Base-by-base conservation (phyloP, 2,329 filamentous ascomycete genomes). In the Mycosphaerella sp. region DNA sequence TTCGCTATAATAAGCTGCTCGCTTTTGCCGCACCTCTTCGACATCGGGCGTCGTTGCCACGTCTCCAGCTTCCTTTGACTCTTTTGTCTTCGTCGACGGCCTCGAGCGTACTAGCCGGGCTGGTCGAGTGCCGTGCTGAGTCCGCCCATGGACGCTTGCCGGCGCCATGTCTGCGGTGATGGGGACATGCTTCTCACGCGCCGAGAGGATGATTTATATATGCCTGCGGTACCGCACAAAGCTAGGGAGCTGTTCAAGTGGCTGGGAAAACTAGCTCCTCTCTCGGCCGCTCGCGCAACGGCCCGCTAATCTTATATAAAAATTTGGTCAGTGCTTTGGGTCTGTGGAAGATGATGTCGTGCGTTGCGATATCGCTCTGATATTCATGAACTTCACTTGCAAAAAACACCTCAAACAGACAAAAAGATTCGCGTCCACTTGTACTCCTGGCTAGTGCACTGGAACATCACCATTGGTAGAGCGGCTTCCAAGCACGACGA, bases 11-110 rank as follows among this genome's bases (percentile, higher is more conserved):
- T 75, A 75, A 4, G 68, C 67, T 31, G 67, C 66, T 59, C 73
- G 57, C 51, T 66, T 66, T 32, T 64, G 65, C 49, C 72, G 61
- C 46, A 74, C 56, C 48, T 74, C 72, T 48, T 73, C 69, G 39
- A 74, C 55, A 55, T 74, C 72, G 23, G 71, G 60, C 57, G 71
- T 58, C 52, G 57, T 55, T 41, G 56, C 54, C 31, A 48, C 55
- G n/a, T 54, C 53, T 17, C 54, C 59, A n/a, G 57, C 55, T 21
- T 45, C 40, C 3, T 11, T 46, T n/a, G 48, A 39, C 42, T 58
- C 53, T 40, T 51, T 59, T 42, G 54, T 53, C 29, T 46, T 44
- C 44, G 43, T 59, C 29, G 60, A 55, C 11, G 60, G 44, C n/a
- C 42, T 56, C 34, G 57, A 56, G 52, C 55, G 52, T 21, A 51